These are phyloP conservation scores for Sugiyamaella boreocaroliniensis DNA, from an alignment of 805 yeast genomes.

Conservation along the genomic window DNA sequence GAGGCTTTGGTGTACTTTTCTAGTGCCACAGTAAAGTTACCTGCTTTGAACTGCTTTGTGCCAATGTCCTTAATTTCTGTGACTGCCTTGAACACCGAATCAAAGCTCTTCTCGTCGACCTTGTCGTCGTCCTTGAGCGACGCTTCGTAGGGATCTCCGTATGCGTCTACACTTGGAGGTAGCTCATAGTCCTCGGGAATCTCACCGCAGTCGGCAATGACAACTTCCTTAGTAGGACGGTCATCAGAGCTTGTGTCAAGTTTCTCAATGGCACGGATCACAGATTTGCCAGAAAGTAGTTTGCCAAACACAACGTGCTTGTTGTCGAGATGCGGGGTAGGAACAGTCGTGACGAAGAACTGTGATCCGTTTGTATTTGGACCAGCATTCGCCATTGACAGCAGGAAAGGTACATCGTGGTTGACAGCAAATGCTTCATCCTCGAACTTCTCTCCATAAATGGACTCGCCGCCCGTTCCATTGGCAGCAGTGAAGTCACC, in stretches of 20 bases:
- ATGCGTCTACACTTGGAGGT: conserved; percentile 57
- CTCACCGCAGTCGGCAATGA: conserved; percentile 56
- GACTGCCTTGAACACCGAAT: conserved; percentile 61
- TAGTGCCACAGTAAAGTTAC: conserved; percentile 50
- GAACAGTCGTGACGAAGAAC: conserved; percentile 72
- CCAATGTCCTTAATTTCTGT: conserved; percentile 67
- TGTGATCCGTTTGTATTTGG: conserved; percentile 91
- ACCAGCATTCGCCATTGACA: conserved; percentile 91
- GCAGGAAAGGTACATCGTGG: conserved; percentile 72
- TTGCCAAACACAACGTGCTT: conserved; percentile 74
- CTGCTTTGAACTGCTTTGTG: conserved; percentile 64
- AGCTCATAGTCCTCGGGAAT: conserved; percentile 49
- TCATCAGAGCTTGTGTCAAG: conserved; percentile 40
- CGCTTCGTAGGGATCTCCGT: conserved; percentile 79
- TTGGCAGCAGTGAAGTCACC: conserved; percentile 33
- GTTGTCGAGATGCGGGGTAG: conserved; percentile 58
- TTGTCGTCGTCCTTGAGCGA: conserved; percentile 63
- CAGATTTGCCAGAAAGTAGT: conserved; percentile 36
- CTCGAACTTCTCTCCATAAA: conserved; percentile 27
- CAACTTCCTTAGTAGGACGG: conserved; percentile 41
- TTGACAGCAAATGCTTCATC: conserved; percentile 39
- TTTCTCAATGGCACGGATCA: conserved; percentile 53
- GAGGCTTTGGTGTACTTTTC: conserved; percentile 70
- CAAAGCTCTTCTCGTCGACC: conserved; percentile 47
- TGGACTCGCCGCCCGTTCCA: conserved; percentile 47